Evolutionary conservation across 2,329 filamentous ascomycete genomes (phyloP).

Genomic region (Apiospora marii): DNA sequence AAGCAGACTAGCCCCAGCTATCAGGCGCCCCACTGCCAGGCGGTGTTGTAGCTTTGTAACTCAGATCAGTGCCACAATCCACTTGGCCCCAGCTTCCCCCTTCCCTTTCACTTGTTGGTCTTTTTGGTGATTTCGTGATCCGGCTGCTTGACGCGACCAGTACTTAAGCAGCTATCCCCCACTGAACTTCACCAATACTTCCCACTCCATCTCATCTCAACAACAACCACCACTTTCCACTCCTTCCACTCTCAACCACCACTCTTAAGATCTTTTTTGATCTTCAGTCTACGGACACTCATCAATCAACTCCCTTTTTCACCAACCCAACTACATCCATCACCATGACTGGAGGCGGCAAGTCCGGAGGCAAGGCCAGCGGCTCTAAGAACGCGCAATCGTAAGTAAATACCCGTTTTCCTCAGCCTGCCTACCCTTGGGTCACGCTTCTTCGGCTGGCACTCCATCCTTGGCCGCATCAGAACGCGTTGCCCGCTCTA

Average conservation of each 20-base stretch:
- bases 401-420: constrained; percentile 67
- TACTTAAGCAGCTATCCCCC: constrained; percentile 46
- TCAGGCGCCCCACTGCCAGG: background rate
- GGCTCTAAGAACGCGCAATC: constrained; percentile 99
- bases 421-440: constrained; percentile 27
- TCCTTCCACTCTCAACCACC: constrained; percentile 31
- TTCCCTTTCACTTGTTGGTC: constrained; percentile 9
- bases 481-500: constrained; percentile 48
- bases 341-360: constrained; percentile 99
- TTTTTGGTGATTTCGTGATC: constrained; percentile 38
- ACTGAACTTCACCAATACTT: constrained; percentile 32
- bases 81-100: constrained; percentile 17
- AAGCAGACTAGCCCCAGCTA: constrained; percentile 2
- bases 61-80: constrained; percentile 13
- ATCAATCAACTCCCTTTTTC: constrained; percentile 23
- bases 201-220: constrained; percentile 42
- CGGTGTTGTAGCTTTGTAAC: constrained; percentile 8
- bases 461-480: constrained; percentile 32
- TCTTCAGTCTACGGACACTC: constrained; percentile 31
- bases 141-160: constrained; percentile 40
- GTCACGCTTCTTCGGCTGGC: constrained; percentile 25
- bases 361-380: constrained; percentile 99
- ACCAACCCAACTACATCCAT: constrained; percentile 47
- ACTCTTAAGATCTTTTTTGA: constrained; percentile 31
- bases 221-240: constrained; percentile 48